Base-by-base conservation (phyloP, 2,329 filamentous ascomycete species). In the Aspergillus intermedius region DNA sequence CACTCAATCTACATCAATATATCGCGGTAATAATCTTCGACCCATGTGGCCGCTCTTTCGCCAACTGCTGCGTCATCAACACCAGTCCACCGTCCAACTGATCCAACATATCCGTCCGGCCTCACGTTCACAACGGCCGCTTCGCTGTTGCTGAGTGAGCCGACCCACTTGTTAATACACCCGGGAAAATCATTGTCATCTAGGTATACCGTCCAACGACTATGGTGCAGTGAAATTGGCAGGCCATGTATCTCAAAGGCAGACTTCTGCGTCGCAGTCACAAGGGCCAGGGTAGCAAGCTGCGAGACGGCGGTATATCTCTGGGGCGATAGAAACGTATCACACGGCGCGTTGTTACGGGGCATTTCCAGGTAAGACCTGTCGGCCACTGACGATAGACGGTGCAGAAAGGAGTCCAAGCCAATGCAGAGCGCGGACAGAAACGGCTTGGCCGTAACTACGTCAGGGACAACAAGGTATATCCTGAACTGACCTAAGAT, bases 401-500 rank as follows among this genome's bases (percentile, higher is more conserved):
- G 79, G 53, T 76, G 80, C 28, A 87, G 73, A 39, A 78, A 81
- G 5, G 69, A 67, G 1, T 75, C 71, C 1, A 75, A 87, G 73
- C 8, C 76, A 70, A 22, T 74, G 56, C 79, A 84, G 37, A 88
- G 75, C 0, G 72, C 74, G 5, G 78, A 71, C 21, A 89, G 71
- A 66, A 87, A 87, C 1, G 71, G 69, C 47, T 71, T 71, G 3
- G 77, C 75, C 28, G 74, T 65, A 47, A 76, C 72, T 2, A 88
- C 73, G 58, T 87, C 76, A 60, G 79, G 81, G 52, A 82, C 78
- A 51, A 91, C 78, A 51, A 90, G 77, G 64, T 87, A 89, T 42
- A 89, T 78, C 44, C 84, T 79, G 72, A 90, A 91, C 60, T 91
- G 87, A 22, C 86, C 83, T 5, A 90, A 73, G 67, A 88, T 79